Base-by-base conservation (phyloP, 2,329 filamentous ascomycete species). In the Diaporthe sp. region DNA sequence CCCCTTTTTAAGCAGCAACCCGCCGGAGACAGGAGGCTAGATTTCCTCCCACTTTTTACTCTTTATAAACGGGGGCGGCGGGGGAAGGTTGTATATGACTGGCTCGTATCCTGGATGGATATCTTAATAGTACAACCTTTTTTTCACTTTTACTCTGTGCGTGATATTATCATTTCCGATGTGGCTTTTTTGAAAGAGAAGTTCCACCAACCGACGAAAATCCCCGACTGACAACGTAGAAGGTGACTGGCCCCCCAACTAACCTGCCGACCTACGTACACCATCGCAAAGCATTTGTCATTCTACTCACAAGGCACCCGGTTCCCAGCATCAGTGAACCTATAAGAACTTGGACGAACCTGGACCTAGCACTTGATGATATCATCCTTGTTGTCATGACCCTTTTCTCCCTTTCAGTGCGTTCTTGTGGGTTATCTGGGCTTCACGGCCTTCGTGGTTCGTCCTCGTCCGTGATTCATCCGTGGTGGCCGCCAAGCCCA, bases 61-160 rank as follows among this genome's bases (percentile, higher is more conserved):
- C 49, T 68, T 68, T 22, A 70, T 70, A 70, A 70, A 65, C 44
- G 28, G 42, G 44, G 60, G 71, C 51, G 60, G 71, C 34, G 46
- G 58, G 51, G 55, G 80, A 81, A 81, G 82, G 82, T 82, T 79
- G 81, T 80, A 84, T 85, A 87, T 87, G 86, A 86, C 87, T 88
- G 87, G 87, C 82, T 88, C 85, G 86, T 88, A 88, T 87, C 85
- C 82, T 84, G 83, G 82, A 83, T 85, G 84, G 80, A 74, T 74
- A 74, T 60, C 65, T 74, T 79, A 80, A 80, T 80, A 78, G 65
- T 76, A 75, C 75, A 71, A 78, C 76, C 71, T 77, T 76, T 75
- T 77, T 62, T 60, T 28, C n/a, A 55, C 53, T 9, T 42, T 28
- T 17, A 4, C 10, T n/a, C 3, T 9, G 4, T 31, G 17, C 17